Conservation (phyloP, 2,329 filamentous ascomycete species). For the Phaeosphaeria sp. region DNA sequence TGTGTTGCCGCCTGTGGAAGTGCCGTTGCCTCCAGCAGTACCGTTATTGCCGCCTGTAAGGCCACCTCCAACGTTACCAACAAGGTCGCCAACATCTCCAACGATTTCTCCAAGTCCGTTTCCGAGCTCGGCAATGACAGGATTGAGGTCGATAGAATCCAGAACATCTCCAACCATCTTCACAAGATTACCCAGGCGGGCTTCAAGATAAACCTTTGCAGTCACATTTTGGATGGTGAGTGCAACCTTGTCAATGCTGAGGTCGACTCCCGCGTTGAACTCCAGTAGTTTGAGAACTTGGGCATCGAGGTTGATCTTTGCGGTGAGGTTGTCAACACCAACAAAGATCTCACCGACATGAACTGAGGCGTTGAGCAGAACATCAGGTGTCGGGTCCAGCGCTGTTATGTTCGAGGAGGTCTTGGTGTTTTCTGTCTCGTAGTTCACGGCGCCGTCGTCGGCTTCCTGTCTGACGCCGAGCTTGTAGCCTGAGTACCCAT, state of each 20-base stretch:
- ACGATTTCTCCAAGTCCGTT: slow-evolving; percentile 58
- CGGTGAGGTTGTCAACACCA: slow-evolving; percentile 65
- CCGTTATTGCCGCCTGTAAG: slow-evolving; percentile 14
- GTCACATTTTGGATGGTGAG: slow-evolving; percentile 65
- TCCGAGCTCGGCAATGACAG: slow-evolving; percentile 63
- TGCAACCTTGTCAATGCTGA: slow-evolving; percentile 63
- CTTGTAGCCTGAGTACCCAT: slow-evolving; percentile 64
- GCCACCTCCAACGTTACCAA: slow-evolving; percentile 32
- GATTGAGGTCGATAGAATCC: slow-evolving; percentile 66
- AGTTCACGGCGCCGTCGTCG: slow-evolving; percentile 59
- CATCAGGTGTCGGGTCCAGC: slow-evolving; percentile 60
- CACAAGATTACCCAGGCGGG: slow-evolving; percentile 66
- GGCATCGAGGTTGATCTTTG: slow-evolving; percentile 66
- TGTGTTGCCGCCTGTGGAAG: slow-evolving; percentile 17
- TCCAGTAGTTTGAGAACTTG: slow-evolving; percentile 65
- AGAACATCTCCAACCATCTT: slow-evolving; percentile 66
- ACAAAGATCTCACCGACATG: slow-evolving; percentile 66
- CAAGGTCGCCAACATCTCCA: slow-evolving; percentile 44
- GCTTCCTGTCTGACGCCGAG: slow-evolving; percentile 57
- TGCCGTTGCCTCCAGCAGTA: slow-evolving; percentile 14
- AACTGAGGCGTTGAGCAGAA: slow-evolving; percentile 66
- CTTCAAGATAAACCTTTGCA: slow-evolving; percentile 66
- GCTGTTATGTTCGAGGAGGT: slow-evolving; percentile 49
- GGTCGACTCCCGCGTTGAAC: slow-evolving; percentile 68
- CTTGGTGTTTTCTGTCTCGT: slow-evolving; percentile 61